Conservation (phyloP, 2,329 filamentous ascomycete genomes). For the Shiraia sp. region DNA sequence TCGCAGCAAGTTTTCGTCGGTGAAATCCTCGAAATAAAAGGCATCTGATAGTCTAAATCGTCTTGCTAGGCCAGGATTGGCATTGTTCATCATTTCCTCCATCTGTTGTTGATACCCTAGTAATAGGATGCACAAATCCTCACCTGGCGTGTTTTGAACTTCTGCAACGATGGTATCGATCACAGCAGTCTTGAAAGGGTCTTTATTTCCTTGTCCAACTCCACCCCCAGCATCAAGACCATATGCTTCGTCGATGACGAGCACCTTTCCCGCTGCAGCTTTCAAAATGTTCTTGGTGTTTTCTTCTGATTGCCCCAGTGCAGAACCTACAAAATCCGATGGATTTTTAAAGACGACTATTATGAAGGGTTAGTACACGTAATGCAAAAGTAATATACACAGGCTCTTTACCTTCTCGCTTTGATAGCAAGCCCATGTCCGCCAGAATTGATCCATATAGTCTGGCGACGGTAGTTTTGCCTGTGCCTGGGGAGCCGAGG, state of each 20-base stretch:
- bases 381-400: too few species aligned
- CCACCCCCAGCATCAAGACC: conserved; percentile 48
- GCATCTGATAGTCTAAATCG: conserved; percentile 64
- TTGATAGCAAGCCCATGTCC: conserved; percentile 68
- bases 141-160: conserved; percentile 66
- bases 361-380: too few species aligned
- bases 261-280: conserved; percentile 66
- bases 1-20: conserved; percentile 55
- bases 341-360: conserved; percentile 68
- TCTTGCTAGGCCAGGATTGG: conserved; percentile 67
- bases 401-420: conserved; percentile 19
- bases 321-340: conserved; percentile 67
- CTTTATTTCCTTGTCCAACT: conserved; percentile 12
- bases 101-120: conserved; percentile 70
- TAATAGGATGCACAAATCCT: conserved; percentile 70
- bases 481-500: conserved; percentile 69
- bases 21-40: conserved; percentile 69
- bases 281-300: conserved; percentile 70
- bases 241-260: conserved; percentile 78
- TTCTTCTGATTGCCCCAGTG: conserved; percentile 66
- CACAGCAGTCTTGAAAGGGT: conserved; percentile 62
- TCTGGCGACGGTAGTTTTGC: conserved; percentile 74
- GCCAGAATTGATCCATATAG: conserved; percentile 69
- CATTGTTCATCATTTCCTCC: conserved; percentile 68
- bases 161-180: conserved; percentile 72